A percentile compares a stretch with the other conserved stretches of the same genome.
Conservation (phyloP, 2,329 filamentous ascomycete species). For the Hyphodiscus sp. region DNA sequence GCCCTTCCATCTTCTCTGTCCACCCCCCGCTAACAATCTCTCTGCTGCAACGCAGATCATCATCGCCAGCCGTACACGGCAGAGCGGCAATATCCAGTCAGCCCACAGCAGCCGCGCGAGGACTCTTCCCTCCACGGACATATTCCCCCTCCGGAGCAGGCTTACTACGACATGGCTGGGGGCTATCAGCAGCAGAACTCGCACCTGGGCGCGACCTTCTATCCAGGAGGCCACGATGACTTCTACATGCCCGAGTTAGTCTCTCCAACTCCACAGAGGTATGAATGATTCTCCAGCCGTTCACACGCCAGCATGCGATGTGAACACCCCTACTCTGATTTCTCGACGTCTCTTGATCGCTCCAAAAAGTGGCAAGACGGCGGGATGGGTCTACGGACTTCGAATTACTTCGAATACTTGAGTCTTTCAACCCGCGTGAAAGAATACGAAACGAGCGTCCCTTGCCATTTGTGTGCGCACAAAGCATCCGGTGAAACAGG, state of each 20-base stretch:
- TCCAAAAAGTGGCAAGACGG: background rate
- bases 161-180: background rate
- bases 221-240: slow-evolving; percentile 61
- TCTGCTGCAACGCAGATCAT: background rate
- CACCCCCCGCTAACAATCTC: background rate
- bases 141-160: background rate
- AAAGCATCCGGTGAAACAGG: background rate
- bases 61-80: background rate
- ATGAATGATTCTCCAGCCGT: slow-evolving; percentile 22
- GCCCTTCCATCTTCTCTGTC: background rate
- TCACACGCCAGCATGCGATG: background rate
- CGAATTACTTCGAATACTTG: no score
- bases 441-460: no score
- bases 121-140: background rate
- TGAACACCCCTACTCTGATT: background rate
- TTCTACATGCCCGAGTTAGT: slow-evolving; percentile 63
- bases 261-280: slow-evolving; percentile 66
- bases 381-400: no score
- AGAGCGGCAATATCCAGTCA: background rate
- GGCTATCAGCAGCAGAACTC: slow-evolving; percentile 7
- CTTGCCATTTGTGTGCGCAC: background rate
- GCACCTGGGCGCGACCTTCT: slow-evolving; percentile 55
- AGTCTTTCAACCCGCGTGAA: no score
- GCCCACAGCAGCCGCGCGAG: background rate
- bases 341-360: background rate